Evolutionary conservation across 129 eudicot species (phyloP), one percentile per base, ranked within the genome.

Genomic region (Solidago caesia): DNA sequence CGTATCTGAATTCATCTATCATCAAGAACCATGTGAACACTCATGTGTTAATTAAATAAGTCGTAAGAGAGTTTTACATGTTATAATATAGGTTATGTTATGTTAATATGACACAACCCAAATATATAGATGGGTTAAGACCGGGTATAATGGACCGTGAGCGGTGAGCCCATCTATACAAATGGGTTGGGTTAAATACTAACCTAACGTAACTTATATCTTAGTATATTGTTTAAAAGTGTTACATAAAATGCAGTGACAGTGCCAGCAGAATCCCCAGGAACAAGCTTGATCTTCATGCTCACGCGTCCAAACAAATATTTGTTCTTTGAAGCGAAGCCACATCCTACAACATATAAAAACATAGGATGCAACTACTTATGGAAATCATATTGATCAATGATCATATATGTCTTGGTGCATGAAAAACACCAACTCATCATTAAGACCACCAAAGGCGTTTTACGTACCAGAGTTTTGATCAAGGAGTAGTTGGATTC

Each of bases 261-360:
- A 13, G 73, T 69, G 45, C 73, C 73, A 0, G 73, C 73, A 7
- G 73, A 69, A 60, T 69, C 73, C 46, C 61, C 73, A 0, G 73
- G 73, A 69, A 69, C n/a, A 4, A 69, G 73, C 73, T 49, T 69
- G 41, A 69, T 69, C 73, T 69, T 69, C 73, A 69, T 69, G 73
- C 73, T 69, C 73, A 69, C 73, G 13, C 61, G 73, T 8, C 73
- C 73, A 6, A 69, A 69, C 4, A 69, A 69, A n/a, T 69, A 69
- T 49, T 49, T 2, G 46, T 26, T 69, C 41, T 69, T 69, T 12
- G 73, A 69, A 69, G 73, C 73, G 25, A 69, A 69, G 25, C 73
- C 73, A 10, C 73, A 69, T 7, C 73, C 73, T 69, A 8, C 29
- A 49, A 26, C 73, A 68, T 46, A 68, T 68, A 27, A 48, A 57